Evolutionary conservation across 129 eudicot genomes (phyloP), one percentile per base, ranked within the genome.

Genomic region (Pulicaria dysenterica): DNA sequence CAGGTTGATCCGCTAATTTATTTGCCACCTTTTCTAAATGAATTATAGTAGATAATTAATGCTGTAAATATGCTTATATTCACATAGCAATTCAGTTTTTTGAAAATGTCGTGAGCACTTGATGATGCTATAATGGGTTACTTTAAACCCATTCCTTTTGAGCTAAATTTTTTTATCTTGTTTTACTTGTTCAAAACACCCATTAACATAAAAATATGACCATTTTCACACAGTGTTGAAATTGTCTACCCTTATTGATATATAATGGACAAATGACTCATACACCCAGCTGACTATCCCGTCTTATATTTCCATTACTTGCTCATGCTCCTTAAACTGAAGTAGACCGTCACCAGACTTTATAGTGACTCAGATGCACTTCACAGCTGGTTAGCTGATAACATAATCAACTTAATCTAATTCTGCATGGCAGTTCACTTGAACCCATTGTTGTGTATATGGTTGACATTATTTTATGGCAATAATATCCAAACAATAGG

Each of bases 381-480:
- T 17, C 17, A 66, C 12, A 66, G 43, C 24, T 44, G 71, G 10
- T 64, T 17, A 64, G 37, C 69, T 64, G 37, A 8, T 64, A 45
- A 19, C 17, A 38, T 64, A 7, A 44, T 15, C 37, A 64, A 7
- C 43, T 6, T 1, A 0, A 45, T 48, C 3, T 8, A 31, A 12
- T 47, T 66, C 42, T 11, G 9, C 9, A 57, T 57, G 41, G 62
- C 40, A 65, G 57, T 19, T 24, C 46, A 31, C 43, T 31, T 70
- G 43, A 41, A 31, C 53, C 40, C 41, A 24, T 24, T 24, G 31
- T 3, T 70, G 10, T 42, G 56, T 42, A 34, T 66, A 31, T 57
- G n/a, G 40, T 58, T 44, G 53, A 70, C 54, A 64, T 55, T 70
- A 70, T n/a, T 40, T 15, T 12, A 16, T 42, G 47, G 64, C 14